phyloP scores from a whole-genome alignment of 352 stramenopile species.

The Peronosclerospora sorghi region DNA sequence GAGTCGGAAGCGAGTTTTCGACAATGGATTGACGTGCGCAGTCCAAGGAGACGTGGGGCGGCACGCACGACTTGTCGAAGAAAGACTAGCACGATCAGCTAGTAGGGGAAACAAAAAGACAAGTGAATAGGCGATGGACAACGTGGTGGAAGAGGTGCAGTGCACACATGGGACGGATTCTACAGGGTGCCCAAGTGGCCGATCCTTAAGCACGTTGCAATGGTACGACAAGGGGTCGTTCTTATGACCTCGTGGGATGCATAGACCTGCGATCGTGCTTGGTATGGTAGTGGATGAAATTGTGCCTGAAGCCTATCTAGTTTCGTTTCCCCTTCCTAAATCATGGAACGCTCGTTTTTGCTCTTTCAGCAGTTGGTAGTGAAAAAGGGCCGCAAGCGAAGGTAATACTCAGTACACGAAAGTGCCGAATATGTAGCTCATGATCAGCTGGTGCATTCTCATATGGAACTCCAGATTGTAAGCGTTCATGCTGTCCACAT shows the following conservation, averaged over 20 bases:
- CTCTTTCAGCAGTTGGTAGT: too few relatives aligned
- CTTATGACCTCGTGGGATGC: not conserved
- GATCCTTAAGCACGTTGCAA: conserved; percentile 17
- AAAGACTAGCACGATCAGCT: conserved; percentile 3
- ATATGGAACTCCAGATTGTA: too few relatives aligned
- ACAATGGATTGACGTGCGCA: not conserved
- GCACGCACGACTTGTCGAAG: not conserved
- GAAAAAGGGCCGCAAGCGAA: too few relatives aligned
- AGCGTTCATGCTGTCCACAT: too few relatives aligned
- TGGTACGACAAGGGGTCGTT: conserved; percentile 7
- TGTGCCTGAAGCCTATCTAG: too few relatives aligned
- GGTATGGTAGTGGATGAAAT: too few relatives aligned
- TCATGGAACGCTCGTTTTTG: too few relatives aligned
- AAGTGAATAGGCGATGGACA: conserved; percentile 22
- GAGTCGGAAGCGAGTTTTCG: not conserved
- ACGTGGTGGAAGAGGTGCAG: conserved; percentile 20
- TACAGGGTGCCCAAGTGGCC: conserved; percentile 6
- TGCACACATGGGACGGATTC: conserved; percentile 8
- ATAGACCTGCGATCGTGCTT: too few relatives aligned
- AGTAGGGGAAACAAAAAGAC: conserved; percentile 5
- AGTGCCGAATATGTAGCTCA: too few relatives aligned
- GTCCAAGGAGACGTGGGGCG: not conserved
- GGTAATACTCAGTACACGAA: too few relatives aligned
- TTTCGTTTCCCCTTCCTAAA: too few relatives aligned
- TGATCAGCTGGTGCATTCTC: too few relatives aligned